These are phyloP conservation scores for Trichoderma guizhouense DNA, from an alignment of 2,329 filamentous ascomycete species.

Conservation along the genomic window DNA sequence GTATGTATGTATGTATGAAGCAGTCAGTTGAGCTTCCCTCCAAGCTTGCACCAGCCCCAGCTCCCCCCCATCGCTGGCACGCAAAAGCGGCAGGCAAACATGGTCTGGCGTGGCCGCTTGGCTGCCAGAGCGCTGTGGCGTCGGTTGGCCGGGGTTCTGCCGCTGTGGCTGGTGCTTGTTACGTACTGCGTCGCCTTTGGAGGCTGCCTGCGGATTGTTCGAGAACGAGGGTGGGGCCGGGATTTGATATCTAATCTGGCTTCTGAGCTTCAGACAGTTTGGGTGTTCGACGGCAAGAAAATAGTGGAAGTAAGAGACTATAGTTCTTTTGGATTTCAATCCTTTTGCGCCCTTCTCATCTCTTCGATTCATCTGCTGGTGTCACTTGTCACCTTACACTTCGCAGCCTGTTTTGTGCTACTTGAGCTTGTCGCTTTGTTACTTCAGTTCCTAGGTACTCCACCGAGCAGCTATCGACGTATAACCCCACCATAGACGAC, in stretches of 20 bases:
- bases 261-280: not conserved
- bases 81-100: slow-evolving; percentile 24
- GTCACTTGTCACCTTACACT: not conserved
- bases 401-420: not conserved
- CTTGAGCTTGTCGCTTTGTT: not conserved
- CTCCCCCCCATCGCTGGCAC: not conserved
- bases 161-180: slow-evolving; percentile 5
- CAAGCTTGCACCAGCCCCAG: slow-evolving; percentile 9
- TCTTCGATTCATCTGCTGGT: not conserved
- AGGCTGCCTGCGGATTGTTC: slow-evolving; percentile 24
- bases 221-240: slow-evolving; percentile 7
- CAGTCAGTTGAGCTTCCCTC: not conserved
- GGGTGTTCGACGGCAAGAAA: not conserved
- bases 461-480: not conserved
- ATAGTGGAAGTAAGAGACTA: not conserved
- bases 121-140: not conserved
- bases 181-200: slow-evolving; percentile 20
- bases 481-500: not conserved
- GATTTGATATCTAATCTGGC: slow-evolving; percentile 8
- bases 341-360: not conserved
- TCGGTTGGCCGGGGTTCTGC: slow-evolving; percentile 16
- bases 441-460: not conserved
- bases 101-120: slow-evolving; percentile 26
- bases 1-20: not conserved
- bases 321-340: not conserved